Conservation (phyloP, 2,329 filamentous ascomycete genomes). For the Verticillium nubilum region DNA sequence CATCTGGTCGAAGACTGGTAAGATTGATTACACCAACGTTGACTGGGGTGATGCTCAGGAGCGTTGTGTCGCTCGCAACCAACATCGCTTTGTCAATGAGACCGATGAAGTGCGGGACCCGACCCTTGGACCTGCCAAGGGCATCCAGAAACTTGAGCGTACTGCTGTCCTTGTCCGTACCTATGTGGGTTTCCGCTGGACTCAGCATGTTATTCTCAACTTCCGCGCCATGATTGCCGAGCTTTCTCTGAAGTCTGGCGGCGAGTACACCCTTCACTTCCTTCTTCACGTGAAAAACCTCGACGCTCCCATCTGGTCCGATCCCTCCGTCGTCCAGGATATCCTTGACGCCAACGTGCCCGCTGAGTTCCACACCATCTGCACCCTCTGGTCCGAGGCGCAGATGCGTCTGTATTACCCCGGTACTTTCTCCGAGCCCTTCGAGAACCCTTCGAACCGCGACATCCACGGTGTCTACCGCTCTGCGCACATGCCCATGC, state of each 20-base stretch:
- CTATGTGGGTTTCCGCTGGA: constrained; percentile 75
- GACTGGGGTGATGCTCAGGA: constrained; percentile 52
- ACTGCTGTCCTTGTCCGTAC: constrained; percentile 76
- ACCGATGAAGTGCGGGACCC: constrained; percentile 21
- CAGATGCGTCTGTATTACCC: constrained; percentile 78
- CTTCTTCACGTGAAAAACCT: constrained; percentile 80
- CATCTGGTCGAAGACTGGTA: constrained; percentile 49
- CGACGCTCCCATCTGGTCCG: constrained; percentile 74
- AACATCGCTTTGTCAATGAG: constrained; percentile 51
- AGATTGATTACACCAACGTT: constrained; percentile 49
- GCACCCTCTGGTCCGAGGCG: constrained; percentile 77
- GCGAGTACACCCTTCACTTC: constrained; percentile 79
- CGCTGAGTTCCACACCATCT: constrained; percentile 73
- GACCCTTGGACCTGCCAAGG: constrained; percentile 4
- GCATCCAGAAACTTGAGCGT: constrained; percentile 43
- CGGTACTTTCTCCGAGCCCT: constrained; percentile 63
- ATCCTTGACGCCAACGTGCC: constrained; percentile 63
- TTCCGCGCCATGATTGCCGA: constrained; percentile 78
- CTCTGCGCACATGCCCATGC: constrained; percentile 56
- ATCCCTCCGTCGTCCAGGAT: constrained; percentile 65
- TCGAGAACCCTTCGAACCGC: constrained; percentile 49
- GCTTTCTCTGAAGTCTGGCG: constrained; percentile 69
- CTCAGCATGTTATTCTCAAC: constrained; percentile 71
- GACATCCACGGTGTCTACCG: constrained; percentile 67
- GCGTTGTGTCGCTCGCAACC: constrained; percentile 54